phyloP scores from a whole-genome alignment of 2,329 filamentous ascomycete species.

The Fonsecaea pugnacius region DNA sequence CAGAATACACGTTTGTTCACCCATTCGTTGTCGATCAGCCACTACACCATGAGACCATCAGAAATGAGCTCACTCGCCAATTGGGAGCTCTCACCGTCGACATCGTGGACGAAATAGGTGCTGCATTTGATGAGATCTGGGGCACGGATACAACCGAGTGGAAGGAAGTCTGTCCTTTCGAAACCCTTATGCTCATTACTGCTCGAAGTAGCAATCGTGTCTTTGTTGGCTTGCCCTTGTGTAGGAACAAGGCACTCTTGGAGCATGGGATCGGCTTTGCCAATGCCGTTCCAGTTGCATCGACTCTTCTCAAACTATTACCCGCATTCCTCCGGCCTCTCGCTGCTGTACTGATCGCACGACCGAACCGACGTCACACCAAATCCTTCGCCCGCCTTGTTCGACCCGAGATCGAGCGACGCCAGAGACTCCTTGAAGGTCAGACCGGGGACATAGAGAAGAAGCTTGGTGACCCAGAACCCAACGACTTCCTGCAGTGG shows the following conservation, averaged over 20 bases:
- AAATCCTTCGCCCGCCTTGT: conserved; percentile 49
- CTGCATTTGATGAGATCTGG: conserved; percentile 43
- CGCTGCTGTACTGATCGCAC: conserved; percentile 51
- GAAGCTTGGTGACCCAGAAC: conserved; percentile 46
- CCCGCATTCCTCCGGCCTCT: conserved; percentile 57
- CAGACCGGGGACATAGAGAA: conserved; percentile 50
- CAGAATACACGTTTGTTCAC: conserved; percentile 46
- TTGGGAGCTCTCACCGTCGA: conserved; percentile 45
- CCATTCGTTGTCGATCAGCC: conserved; percentile 44
- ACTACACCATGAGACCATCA: conserved; percentile 50
- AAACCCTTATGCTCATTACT: conserved; percentile 46
- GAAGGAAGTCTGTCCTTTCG: conserved; percentile 45
- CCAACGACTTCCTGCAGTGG: conserved; percentile 65
- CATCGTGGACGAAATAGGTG: conserved; percentile 46
- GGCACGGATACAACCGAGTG: conserved; percentile 46
- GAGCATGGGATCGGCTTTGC: conserved; percentile 57
- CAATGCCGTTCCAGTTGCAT: conserved; percentile 54
- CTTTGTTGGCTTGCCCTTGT: conserved; percentile 52
- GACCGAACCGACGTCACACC: conserved; percentile 57
- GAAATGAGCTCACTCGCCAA: conserved; percentile 47
- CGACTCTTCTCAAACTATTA: conserved; percentile 53
- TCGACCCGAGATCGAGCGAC: conserved; percentile 56
- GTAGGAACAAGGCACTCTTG: conserved; percentile 48
- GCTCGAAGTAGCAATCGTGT: conserved; percentile 51
- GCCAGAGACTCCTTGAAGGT: conserved; percentile 53